Evolutionary conservation across 208 protist genomes (phyloP), one percentile per base, ranked within the genome.

Genomic region (Trypanosoma lewisi): DNA sequence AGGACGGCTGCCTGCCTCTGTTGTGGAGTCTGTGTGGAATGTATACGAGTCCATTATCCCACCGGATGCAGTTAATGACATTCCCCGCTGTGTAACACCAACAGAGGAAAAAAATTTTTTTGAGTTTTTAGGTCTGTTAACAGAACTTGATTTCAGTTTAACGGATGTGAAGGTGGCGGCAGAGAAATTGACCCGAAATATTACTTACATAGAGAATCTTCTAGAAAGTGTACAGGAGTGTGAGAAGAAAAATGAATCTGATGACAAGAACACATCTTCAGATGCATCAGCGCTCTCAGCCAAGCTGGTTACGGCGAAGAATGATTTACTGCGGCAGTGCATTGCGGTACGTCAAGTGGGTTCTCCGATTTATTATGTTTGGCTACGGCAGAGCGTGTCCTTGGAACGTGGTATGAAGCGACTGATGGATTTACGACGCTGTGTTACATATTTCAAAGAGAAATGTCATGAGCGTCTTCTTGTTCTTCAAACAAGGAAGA

Each of bases 301-400:
- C 23, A 56, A 61, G 31, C 48, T 85, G 19, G 76, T 72, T 36
- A 61, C 44, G 27, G 54, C 70, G 9, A 85, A 87, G 54, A 65
- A 67, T 12, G 68, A 64, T 30, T 56, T 93, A 21, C 74, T 86
- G 54, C 63, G 66, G n/a, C 57, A 63, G 37, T 93, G 79, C 64
- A 66, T 89, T 52, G 67, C 82, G 23, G 62, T 78, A 14, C 78
- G 79, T 21, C 65, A 61, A 17, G 80, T 77, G 25, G 76, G 76
- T 2, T 83, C 81, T 25, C 87, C 87, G 37, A 67, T 90, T n/a
- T 83, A 85, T 71, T 90, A 87, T 66, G 62, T 75, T 2, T 94
- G 81, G 83, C 54, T 94, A 52, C 80, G 73, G 19, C 82, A 91
- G 66, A 80, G 80, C 27, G 77, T 78, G 8, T 72, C 83, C n/a